Evolutionary conservation across 768 basidiomycete species (phyloP).

Genomic region (Rhodotorula kratochvilovae): DNA sequence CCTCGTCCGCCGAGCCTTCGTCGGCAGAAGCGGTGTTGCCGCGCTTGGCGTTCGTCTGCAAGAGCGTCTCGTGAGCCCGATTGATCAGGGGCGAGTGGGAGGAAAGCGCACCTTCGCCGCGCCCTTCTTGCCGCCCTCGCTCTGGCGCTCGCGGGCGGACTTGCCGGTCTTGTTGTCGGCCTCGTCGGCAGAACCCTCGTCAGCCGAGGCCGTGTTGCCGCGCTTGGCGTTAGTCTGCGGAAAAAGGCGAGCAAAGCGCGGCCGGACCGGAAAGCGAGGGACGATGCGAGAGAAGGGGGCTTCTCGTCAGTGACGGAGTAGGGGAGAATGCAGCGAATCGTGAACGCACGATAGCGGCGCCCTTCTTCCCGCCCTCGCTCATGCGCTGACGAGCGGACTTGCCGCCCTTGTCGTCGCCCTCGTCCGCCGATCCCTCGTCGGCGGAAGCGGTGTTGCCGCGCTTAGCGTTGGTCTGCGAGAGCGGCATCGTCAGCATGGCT

Average conservation of each 20-base stretch:
- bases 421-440: background rate
- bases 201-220: background rate
- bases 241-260: too few relatives aligned
- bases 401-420: background rate
- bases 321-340: background rate
- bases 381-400: background rate
- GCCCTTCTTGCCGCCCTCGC: background rate
- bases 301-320: background rate
- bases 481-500: background rate
- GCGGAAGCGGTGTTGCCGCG: too few relatives aligned
- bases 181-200: background rate
- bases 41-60: too few relatives aligned
- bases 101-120: background rate
- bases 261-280: too few relatives aligned
- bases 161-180: background rate
- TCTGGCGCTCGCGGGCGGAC: too few relatives aligned
- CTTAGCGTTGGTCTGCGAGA: too few relatives aligned
- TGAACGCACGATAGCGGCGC: constrained; percentile 24
- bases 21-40: too few relatives aligned
- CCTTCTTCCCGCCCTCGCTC: constrained; percentile 28
- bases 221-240: constrained; percentile 22
- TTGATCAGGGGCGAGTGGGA: background rate
- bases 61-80: too few relatives aligned
- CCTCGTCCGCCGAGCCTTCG: background rate
- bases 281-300: background rate